phyloP scores from a whole-genome alignment of 2,329 filamentous ascomycete genomes.

The Stemphylium vesicarium region DNA sequence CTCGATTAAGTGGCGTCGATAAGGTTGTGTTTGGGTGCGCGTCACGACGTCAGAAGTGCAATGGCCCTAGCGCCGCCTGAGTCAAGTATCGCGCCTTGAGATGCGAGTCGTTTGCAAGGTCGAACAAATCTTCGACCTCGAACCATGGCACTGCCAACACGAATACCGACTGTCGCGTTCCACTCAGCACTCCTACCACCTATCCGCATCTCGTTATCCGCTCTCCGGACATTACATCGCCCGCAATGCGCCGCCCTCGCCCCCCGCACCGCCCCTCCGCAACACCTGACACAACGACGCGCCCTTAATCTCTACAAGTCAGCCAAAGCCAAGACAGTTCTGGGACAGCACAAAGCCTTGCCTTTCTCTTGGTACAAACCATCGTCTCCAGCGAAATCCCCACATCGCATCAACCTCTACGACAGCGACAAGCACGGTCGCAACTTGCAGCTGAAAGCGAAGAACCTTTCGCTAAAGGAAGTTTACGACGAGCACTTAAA shows the following conservation, averaged over 20 bases:
- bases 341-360: constrained; percentile 38
- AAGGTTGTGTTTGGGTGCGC: background rate
- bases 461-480: constrained; percentile 27
- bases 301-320: constrained; percentile 38
- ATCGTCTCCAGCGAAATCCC: constrained; percentile 11
- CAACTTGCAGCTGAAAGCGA: constrained; percentile 8
- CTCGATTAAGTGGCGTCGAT: too few relatives aligned
- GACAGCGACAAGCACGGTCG: background rate
- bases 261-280: constrained; percentile 7
- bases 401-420: constrained; percentile 30
- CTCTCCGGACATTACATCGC: constrained; percentile 19
- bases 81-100: constrained; percentile 2
- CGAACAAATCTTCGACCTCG: constrained; percentile 1
- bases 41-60: background rate
- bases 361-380: constrained; percentile 20
- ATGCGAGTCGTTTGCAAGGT: background rate
- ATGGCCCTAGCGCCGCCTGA: background rate
- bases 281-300: constrained; percentile 29
- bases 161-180: constrained; percentile 21
- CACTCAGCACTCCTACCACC: constrained; percentile 30
- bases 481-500: constrained; percentile 25
- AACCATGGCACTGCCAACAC: constrained; percentile 21
- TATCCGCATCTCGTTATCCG: constrained; percentile 17
- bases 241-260: constrained; percentile 17
- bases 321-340: constrained; percentile 27